Evolutionary conservation across 75 land plant genomes (phyloP).

Genomic region (Adiantum capillusveneris): DNA sequence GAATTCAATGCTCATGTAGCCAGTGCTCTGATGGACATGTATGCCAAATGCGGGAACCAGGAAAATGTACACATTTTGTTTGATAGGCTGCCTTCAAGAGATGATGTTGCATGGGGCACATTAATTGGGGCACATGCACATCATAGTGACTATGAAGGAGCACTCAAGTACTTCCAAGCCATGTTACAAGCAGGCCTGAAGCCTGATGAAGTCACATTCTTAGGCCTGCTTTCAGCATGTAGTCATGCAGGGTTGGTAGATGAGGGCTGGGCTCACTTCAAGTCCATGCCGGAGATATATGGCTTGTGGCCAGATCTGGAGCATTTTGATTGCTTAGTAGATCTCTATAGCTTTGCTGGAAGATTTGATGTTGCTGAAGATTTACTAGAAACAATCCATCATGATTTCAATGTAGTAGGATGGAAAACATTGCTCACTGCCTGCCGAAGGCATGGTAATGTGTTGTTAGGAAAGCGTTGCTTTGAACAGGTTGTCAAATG

Average conservation of each 20-base stretch:
- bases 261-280: slow-evolving; percentile 12
- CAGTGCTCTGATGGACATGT: slow-evolving; percentile 29
- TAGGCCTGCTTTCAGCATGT: slow-evolving; percentile 19
- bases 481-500: slow-evolving; percentile 1
- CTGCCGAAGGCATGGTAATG: slow-evolving; percentile 15
- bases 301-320: slow-evolving; percentile 13
- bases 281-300: slow-evolving; percentile 15
- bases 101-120: slow-evolving; percentile 24
- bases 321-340: slow-evolving; percentile 24
- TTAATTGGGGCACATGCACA: slow-evolving; percentile 26
- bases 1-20: slow-evolving; percentile 3
- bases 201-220: slow-evolving; percentile 19
- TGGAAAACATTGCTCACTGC: slow-evolving; percentile 16
- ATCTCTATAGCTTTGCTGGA: slow-evolving; percentile 24
- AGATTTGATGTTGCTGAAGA: slow-evolving; percentile 10
- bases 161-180: slow-evolving; percentile 31
- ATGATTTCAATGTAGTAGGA: neutral
- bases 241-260: slow-evolving; percentile 12
- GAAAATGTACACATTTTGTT: slow-evolving; percentile 11
- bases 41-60: slow-evolving; percentile 12
- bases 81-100: slow-evolving; percentile 7
- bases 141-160: slow-evolving; percentile 19
- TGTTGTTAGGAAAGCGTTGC: neutral
- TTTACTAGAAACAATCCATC: slow-evolving; percentile 8
- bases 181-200: slow-evolving; percentile 20